Conservation (phyloP, 108 stramenopile genomes). For the Pseudonitzschia pungens region DNA sequence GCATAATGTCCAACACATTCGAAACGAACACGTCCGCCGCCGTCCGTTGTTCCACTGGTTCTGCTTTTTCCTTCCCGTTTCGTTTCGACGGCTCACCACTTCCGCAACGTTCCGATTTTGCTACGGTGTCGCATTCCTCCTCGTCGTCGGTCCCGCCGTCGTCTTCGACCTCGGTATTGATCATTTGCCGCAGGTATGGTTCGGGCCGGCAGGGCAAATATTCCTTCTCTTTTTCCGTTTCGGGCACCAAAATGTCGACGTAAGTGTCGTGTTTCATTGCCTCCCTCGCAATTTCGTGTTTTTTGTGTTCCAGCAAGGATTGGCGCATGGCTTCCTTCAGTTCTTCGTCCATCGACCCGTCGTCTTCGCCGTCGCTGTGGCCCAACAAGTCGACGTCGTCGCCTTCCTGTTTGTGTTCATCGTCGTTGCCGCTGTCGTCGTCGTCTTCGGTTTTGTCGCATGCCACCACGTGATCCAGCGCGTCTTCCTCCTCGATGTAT, state of each 20-base stretch:
- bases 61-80: neutral
- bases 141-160: constrained; percentile 18
- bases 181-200: constrained; percentile 34
- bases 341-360: constrained; percentile 35
- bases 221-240: neutral
- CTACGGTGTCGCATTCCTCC: constrained; percentile 12
- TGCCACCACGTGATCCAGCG: constrained; percentile 30
- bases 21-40: constrained; percentile 25
- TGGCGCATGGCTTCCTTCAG: constrained; percentile 49
- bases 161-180: constrained; percentile 10
- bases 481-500: constrained; percentile 68
- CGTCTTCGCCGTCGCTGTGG: constrained; percentile 17
- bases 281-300: neutral
- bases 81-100: neutral
- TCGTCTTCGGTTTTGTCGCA: neutral
- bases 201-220: constrained; percentile 49
- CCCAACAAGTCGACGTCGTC: constrained; percentile 2
- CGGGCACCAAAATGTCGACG: constrained; percentile 25
- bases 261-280: constrained; percentile 18
- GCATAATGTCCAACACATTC: constrained; percentile 19
- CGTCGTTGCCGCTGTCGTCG: neutral
- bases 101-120: neutral
- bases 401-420: constrained; percentile 15
- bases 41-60: neutral
- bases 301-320: constrained; percentile 32